These are phyloP conservation scores for Blastomyces silverae DNA, from an alignment of 2,329 filamentous ascomycete genomes.

Conservation along the genomic window DNA sequence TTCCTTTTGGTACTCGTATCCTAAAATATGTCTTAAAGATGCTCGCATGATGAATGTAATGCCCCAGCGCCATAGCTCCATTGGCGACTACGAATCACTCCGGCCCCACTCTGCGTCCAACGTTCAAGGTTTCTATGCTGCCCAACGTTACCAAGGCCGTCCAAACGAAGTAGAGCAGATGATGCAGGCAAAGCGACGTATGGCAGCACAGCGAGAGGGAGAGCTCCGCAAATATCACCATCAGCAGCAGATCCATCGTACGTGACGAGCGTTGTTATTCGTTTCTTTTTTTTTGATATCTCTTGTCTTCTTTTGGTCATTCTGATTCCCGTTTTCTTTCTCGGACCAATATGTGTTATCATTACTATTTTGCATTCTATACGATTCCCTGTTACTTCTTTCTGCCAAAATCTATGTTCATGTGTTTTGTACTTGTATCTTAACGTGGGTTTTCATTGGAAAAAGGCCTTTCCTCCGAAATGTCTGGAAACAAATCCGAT, in stretches of 20 bases:
- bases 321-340: constrained; percentile 24
- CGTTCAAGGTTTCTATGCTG: constrained; percentile 88
- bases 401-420: constrained; percentile 11
- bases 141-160: constrained; percentile 82
- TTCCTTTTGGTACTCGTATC: constrained; percentile 19
- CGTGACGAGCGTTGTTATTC: constrained; percentile 39
- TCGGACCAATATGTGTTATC: constrained; percentile 17
- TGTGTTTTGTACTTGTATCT: constrained; percentile 38
- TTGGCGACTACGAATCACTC: constrained; percentile 74
- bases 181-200: constrained; percentile 98
- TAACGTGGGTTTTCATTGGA: constrained; percentile 36
- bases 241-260: constrained; percentile 99
- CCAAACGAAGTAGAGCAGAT: constrained; percentile 94
- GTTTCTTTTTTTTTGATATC: constrained; percentile 19
- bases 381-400: constrained; percentile 33
- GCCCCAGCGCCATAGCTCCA: constrained; percentile 70
- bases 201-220: constrained; percentile 97
- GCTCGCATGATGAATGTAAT: constrained; percentile 53
- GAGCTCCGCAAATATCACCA: constrained; percentile 99
- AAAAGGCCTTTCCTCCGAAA: constrained; percentile 59
- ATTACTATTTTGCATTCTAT: constrained; percentile 17
- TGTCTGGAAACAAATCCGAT: constrained; percentile 71
- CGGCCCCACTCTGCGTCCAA: constrained; percentile 68
- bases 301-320: constrained; percentile 27
- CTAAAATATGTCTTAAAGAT: constrained; percentile 45